Evolutionary conservation across 2,329 filamentous ascomycete species (phyloP).

Genomic region (Sporothrix dimorphospora): DNA sequence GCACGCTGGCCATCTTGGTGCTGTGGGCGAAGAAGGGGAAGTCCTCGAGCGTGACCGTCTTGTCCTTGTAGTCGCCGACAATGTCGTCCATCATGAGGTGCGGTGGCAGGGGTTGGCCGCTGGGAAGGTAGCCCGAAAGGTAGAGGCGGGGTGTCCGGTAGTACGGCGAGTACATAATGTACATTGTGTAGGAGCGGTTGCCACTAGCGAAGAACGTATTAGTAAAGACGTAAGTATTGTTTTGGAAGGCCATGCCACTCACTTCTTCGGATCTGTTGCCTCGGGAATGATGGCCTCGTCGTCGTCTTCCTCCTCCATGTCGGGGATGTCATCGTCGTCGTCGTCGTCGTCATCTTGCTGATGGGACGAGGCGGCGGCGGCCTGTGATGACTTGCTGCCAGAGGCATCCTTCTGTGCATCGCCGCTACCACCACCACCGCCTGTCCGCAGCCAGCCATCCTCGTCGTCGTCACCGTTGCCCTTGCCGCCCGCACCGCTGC

Average conservation of each 20-base stretch:
- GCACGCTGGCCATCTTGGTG: constrained; percentile 94
- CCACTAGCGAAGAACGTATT: constrained; percentile 56
- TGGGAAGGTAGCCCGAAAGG: constrained; percentile 82
- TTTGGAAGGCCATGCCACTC: too few relatives aligned
- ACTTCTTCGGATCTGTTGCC: constrained; percentile 56
- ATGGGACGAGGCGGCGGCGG: constrained; percentile 74
- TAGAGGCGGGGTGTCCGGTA: constrained; percentile 96
- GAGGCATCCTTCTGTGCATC: neutral
- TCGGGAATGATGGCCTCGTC: constrained; percentile 95
- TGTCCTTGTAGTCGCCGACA: constrained; percentile 54
- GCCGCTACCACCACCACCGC: constrained; percentile 50
- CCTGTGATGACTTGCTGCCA: neutral
- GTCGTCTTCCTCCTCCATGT: constrained; percentile 98
- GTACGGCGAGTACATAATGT: constrained; percentile 97
- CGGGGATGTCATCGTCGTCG: constrained; percentile 82
- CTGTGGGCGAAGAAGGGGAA: constrained; percentile 92
- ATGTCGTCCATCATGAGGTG: constrained; percentile 48
- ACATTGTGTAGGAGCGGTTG: constrained; percentile 92
- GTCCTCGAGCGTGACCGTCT: constrained; percentile 96
- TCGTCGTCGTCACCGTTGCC: constrained; percentile 61
- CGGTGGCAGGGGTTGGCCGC: constrained; percentile 59
- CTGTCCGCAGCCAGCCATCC: constrained; percentile 90
- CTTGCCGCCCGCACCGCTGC: constrained; percentile 66
- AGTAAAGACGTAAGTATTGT: too few relatives aligned
- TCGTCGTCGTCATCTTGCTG: constrained; percentile 72